Conservation (phyloP, 257 asterid genomes). For the Solanum corneliomulleri region DNA sequence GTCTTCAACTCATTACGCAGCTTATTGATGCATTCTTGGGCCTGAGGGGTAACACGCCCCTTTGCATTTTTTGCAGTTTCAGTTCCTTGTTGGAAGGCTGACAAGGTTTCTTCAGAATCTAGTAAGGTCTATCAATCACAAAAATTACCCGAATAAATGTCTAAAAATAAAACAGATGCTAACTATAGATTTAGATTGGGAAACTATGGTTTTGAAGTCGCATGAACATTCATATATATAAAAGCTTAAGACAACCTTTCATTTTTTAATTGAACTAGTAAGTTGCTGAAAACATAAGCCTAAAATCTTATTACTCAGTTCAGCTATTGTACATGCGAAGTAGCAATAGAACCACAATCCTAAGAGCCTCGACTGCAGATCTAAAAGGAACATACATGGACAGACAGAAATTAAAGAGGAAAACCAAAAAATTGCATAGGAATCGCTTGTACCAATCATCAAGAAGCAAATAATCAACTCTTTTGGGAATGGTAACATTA, state of each 20-base stretch:
- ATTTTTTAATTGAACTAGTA: neutral
- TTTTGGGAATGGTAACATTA: neutral
- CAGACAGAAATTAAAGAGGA: neutral
- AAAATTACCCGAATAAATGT: neutral
- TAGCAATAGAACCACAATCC: neutral
- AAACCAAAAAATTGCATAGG: neutral
- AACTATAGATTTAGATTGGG: neutral
- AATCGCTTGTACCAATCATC: neutral
- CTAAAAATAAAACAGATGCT: neutral
- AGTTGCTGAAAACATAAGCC: neutral
- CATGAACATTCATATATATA: neutral
- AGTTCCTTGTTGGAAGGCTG: constrained; percentile 21
- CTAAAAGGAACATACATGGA: neutral
- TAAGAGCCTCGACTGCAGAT: neutral
- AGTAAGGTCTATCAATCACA: constrained; percentile 47
- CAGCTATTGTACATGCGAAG: neutral
- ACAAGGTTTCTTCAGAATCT: constrained; percentile 45
- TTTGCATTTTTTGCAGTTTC: constrained; percentile 19
- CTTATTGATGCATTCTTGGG: constrained; percentile 41
- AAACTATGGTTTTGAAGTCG: neutral
- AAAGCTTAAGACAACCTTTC: neutral
- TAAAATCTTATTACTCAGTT: neutral
- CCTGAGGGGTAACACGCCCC: constrained; percentile 28
- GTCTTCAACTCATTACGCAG: constrained; percentile 52
- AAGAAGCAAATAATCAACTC: neutral